These are phyloP conservation scores for Annulohypoxylon bovei DNA, from an alignment of 495 filamentous ascomycete genomes.

Conservation along the genomic window DNA sequence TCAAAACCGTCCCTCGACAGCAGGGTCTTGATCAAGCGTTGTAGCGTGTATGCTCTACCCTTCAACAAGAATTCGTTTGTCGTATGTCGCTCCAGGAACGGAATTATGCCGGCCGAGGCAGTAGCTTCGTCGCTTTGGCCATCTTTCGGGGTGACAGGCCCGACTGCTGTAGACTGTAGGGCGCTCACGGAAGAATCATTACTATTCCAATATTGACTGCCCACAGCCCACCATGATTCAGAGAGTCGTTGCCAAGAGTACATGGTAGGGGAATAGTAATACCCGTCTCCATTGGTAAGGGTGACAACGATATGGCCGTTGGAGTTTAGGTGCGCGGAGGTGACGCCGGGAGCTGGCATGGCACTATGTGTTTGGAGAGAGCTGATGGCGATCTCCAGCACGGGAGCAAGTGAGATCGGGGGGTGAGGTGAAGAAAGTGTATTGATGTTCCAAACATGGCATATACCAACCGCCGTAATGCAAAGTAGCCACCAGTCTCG, in stretches of 20 bases:
- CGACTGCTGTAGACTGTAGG: conserved; percentile 73
- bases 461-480: conserved; percentile 87
- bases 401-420: conserved; percentile 87
- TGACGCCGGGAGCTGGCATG: conserved; percentile 78
- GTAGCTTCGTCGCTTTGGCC: conserved; percentile 61
- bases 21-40: conserved; percentile 86
- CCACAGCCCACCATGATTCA: conserved; percentile 97
- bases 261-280: conserved; percentile 82
- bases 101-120: conserved; percentile 92
- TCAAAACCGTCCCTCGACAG: conserved; percentile 90
- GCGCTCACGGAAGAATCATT: conserved; percentile 84
- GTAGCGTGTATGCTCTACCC: conserved; percentile 86
- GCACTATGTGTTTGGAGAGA: conserved; percentile 74
- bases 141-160: conserved; percentile 54
- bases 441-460: conserved; percentile 93
- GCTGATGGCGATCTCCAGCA: conserved; percentile 81
- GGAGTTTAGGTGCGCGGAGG: conserved; percentile 89
- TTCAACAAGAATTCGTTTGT: conserved; percentile 92
- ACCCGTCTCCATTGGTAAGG: conserved; percentile 92
- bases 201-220: conserved; percentile 98
- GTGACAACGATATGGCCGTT: conserved; percentile 84
- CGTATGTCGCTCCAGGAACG: conserved; percentile 90
- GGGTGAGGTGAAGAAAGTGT: conserved; percentile 86
- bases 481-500: conserved; percentile 89
- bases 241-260: conserved; percentile 94